Evolutionary conservation across 2,329 filamentous ascomycete species (phyloP).

Genomic region (Colletotrichum spinosum): DNA sequence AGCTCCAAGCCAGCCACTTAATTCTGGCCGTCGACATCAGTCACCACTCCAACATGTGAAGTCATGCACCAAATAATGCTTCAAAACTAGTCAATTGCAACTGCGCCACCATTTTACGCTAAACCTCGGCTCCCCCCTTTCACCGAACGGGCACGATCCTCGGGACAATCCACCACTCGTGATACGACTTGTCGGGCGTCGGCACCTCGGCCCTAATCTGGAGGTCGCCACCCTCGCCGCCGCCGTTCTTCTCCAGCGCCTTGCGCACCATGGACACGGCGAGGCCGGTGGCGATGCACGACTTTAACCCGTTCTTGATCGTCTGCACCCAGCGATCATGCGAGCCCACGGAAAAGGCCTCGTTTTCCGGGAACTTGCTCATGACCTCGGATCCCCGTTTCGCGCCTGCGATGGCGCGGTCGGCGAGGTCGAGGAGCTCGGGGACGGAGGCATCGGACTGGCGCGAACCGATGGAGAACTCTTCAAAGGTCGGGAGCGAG

Average conservation of each 20-base stretch:
- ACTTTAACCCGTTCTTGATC: conserved; percentile 71
- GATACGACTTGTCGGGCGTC: conserved; percentile 64
- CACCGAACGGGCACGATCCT: conserved; percentile 49
- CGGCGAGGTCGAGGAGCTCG: conserved; percentile 58
- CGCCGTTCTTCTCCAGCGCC: conserved; percentile 54
- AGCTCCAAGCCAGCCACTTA: too few species aligned
- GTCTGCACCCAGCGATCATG: conserved; percentile 72
- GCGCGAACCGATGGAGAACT: conserved; percentile 62
- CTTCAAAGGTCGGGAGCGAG: conserved; percentile 72
- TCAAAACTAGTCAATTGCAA: neutral
- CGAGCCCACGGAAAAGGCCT: conserved; percentile 66
- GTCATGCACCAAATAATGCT: too few species aligned
- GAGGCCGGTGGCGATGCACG: conserved; percentile 78
- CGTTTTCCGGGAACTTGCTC: conserved; percentile 61
- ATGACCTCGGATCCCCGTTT: conserved; percentile 69
- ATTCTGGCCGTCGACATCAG: too few species aligned
- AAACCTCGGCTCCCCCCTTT: conserved; percentile 1
- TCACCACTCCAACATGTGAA: too few species aligned
- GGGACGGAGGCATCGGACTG: conserved; percentile 53
- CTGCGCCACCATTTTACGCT: neutral
- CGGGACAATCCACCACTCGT: conserved; percentile 75
- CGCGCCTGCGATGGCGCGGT: conserved; percentile 58
- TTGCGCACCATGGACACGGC: conserved; percentile 71
- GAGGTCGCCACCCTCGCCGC: conserved; percentile 42
- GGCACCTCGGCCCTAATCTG: conserved; percentile 65